Percentiles rank a stretch among this genome's conserved stretches.
These are phyloP conservation scores for Ensete ventricosum DNA, from an alignment of 176 grass and related monocot species.

Conservation along the genomic window DNA sequence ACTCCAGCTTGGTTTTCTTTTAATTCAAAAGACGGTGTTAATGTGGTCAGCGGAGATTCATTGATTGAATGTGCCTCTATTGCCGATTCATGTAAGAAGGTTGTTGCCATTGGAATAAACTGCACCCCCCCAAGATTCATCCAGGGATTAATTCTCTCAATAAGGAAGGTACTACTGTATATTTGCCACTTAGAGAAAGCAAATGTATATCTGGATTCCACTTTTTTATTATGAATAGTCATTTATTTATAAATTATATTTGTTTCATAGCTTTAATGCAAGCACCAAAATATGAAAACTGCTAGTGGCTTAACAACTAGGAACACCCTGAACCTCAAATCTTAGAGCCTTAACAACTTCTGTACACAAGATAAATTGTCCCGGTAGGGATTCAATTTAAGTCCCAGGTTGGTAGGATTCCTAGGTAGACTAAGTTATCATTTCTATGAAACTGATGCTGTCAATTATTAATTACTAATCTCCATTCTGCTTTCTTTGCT, in stretches of 20 bases:
- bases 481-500: too few species aligned
- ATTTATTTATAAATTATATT: not conserved
- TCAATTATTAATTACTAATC: too few species aligned
- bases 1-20: constrained; percentile 95
- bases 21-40: constrained; percentile 80
- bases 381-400: too few species aligned
- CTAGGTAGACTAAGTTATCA: too few species aligned
- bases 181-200: not conserved
- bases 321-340: too few species aligned
- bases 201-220: not conserved
- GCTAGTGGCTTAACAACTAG: too few species aligned
- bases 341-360: too few species aligned
- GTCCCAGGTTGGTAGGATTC: too few species aligned
- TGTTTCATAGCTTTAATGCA: not conserved
- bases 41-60: constrained; percentile 80
- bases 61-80: constrained; percentile 67
- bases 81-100: constrained; percentile 56
- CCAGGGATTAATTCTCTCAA: constrained; percentile 60
- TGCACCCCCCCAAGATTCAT: constrained; percentile 97
- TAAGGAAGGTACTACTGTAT: constrained; percentile 47
- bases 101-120: constrained; percentile 84
- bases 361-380: too few species aligned
- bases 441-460: too few species aligned
- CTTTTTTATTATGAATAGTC: not conserved
- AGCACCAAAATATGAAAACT: too few species aligned